Percentiles rank a stretch among this genome's conserved stretches.
These are phyloP conservation scores for Drechslerella dactyloides DNA, from an alignment of 2,329 filamentous ascomycete genomes.

Conservation along the genomic window DNA sequence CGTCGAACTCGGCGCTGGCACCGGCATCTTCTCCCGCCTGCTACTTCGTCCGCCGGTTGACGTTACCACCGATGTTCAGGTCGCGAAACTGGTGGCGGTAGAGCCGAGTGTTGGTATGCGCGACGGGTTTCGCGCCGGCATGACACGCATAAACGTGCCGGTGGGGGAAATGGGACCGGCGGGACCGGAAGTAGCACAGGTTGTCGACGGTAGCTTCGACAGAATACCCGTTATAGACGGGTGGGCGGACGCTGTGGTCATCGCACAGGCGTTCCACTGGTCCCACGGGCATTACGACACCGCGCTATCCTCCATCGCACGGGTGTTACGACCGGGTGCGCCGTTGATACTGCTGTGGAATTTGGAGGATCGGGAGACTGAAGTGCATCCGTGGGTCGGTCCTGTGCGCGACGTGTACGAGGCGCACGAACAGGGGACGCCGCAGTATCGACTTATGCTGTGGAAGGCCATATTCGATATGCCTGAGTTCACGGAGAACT, in stretches of 20 bases:
- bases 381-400: conserved; percentile 33
- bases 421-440: conserved; percentile 27
- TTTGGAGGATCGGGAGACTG: conserved; percentile 28
- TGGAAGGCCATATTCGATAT: conserved; percentile 40
- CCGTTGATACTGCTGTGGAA: conserved; percentile 43
- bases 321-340: conserved; percentile 15
- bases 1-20: conserved; percentile 42
- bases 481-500: conserved; percentile 21
- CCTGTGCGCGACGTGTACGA: conserved; percentile 40
- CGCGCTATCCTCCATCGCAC: conserved; percentile 8
- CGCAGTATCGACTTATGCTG: conserved; percentile 34
- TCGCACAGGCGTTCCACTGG: conserved; percentile 50
- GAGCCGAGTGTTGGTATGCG: conserved; percentile 42
- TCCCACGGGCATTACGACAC: conserved; percentile 36
- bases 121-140: conserved; percentile 13
- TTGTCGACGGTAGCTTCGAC: conserved; percentile 27
- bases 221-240: conserved; percentile 21
- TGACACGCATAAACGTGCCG: background rate
- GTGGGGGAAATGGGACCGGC: conserved; percentile 5
- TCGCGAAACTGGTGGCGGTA: conserved; percentile 29
- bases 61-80: background rate
- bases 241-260: conserved; percentile 40
- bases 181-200: conserved; percentile 19
- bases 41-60: conserved; percentile 21
- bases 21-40: conserved; percentile 38